Evolutionary conservation across 2,329 filamentous ascomycete species (phyloP).

Genomic region (Grosmannia penicillata): DNA sequence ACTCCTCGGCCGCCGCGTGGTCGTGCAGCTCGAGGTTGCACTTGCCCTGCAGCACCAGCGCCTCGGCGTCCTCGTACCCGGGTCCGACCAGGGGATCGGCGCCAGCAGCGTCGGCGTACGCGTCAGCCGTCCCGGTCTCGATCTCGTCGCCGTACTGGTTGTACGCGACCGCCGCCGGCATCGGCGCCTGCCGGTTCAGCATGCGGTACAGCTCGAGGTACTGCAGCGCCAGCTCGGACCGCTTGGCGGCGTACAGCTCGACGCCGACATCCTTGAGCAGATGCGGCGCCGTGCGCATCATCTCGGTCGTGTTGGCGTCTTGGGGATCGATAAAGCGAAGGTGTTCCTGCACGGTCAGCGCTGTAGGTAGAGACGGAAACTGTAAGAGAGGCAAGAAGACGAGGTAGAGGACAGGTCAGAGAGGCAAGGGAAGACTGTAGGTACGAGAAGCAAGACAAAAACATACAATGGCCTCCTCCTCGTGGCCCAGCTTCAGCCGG

Average conservation of each 20-base stretch:
- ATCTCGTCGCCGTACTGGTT: slow-evolving; percentile 3
- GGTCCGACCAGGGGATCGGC: too few species aligned
- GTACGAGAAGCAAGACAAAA: background rate
- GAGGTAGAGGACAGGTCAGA: background rate
- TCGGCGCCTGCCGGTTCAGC: slow-evolving; percentile 22
- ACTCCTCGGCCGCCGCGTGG: slow-evolving; percentile 57
- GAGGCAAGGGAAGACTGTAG: background rate
- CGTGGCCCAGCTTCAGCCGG: slow-evolving; percentile 54
- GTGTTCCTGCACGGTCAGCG: too few species aligned
- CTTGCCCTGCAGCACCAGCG: slow-evolving; percentile 41
- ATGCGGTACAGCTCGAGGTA: slow-evolving; percentile 42
- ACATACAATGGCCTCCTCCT: slow-evolving; percentile 50
- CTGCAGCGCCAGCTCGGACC: slow-evolving; percentile 28
- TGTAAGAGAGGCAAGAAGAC: too few species aligned
- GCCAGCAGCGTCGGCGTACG: slow-evolving; percentile 19
- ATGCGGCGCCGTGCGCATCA: slow-evolving; percentile 55
- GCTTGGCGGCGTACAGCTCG: slow-evolving; percentile 26
- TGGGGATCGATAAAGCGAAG: slow-evolving; percentile 56
- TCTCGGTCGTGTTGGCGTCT: slow-evolving; percentile 30
- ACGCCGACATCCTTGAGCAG: slow-evolving; percentile 56
- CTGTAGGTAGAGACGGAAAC: too few species aligned
- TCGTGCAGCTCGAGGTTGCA: slow-evolving; percentile 55
- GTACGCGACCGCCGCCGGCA: slow-evolving; percentile 1
- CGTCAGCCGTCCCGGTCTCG: background rate
- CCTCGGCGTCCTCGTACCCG: slow-evolving; percentile 29